phyloP scores from a whole-genome alignment of 768 basidiomycete species.

The Thelephora aurantiotincta region DNA sequence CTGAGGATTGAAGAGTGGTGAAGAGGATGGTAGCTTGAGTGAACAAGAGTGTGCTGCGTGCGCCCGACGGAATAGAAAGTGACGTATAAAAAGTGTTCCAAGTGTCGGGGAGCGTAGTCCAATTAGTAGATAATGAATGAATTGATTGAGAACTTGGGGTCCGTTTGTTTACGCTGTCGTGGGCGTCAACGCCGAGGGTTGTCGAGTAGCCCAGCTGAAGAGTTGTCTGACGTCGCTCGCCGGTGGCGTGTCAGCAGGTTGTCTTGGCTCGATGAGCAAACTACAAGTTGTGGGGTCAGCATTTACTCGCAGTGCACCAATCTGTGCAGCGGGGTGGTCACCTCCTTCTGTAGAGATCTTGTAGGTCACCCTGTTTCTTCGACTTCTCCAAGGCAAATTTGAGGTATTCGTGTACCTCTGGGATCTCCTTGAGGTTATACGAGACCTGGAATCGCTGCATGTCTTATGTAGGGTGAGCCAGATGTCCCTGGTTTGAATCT shows the following conservation, averaged over 20 bases:
- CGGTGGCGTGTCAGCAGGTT: slow-evolving; percentile 54
- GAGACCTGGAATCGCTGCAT: slow-evolving; percentile 87
- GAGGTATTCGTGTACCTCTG: slow-evolving; percentile 77
- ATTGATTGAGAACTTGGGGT: too few species aligned
- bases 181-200: slow-evolving; percentile 25
- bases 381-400: slow-evolving; percentile 61
- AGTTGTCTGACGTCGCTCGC: slow-evolving; percentile 61
- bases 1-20: too few species aligned
- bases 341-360: slow-evolving; percentile 81
- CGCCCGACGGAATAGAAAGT: too few species aligned
- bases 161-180: slow-evolving; percentile 14
- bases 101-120: too few species aligned
- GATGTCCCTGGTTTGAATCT: neutral
- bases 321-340: slow-evolving; percentile 17
- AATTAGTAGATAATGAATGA: too few species aligned
- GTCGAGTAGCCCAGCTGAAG: slow-evolving; percentile 66
- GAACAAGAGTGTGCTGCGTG: too few species aligned
- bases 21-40: too few species aligned
- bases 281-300: slow-evolving; percentile 20
- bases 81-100: too few species aligned
- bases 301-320: slow-evolving; percentile 4
- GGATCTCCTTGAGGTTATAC: slow-evolving; percentile 78
- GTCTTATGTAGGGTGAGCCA: slow-evolving; percentile 28
- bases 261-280: slow-evolving; percentile 73
- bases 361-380: slow-evolving; percentile 65